These are phyloP conservation scores for Trametes hirsuta DNA, from an alignment of 1,284 basidiomycete genomes.

Conservation along the genomic window DNA sequence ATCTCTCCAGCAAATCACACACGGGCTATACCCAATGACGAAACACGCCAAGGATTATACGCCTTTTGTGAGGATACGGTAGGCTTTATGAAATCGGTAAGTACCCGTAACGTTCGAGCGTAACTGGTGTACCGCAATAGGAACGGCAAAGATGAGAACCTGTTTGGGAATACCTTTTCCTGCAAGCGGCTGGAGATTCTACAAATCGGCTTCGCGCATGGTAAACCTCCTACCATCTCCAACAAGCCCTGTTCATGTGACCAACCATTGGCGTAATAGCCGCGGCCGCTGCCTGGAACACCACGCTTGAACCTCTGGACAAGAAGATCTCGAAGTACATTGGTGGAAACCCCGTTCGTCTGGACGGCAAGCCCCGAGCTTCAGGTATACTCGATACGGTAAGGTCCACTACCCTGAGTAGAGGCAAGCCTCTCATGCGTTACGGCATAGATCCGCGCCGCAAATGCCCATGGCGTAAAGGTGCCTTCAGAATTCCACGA, in stretches of 20 bases:
- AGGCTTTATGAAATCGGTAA: constrained; percentile 14
- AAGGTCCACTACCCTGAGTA: constrained; percentile 20
- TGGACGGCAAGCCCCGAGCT: constrained; percentile 78
- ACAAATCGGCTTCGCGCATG: constrained; percentile 64
- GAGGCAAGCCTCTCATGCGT: neutral
- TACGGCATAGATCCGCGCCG: constrained; percentile 57
- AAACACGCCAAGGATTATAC: constrained; percentile 48
- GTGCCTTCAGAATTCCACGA: constrained; percentile 75
- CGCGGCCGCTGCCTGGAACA: constrained; percentile 69
- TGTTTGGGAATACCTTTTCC: constrained; percentile 67
- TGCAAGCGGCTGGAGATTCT: constrained; percentile 72
- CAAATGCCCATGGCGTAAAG: constrained; percentile 70
- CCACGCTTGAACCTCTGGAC: constrained; percentile 66
- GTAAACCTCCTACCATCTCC: constrained; percentile 28
- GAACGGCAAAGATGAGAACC: constrained; percentile 73
- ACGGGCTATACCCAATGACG: constrained; percentile 67
- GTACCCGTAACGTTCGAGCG: neutral
- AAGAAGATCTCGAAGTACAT: constrained; percentile 69
- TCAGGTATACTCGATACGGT: constrained; percentile 84
- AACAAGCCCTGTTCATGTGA: neutral
- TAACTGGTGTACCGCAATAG: constrained; percentile 45
- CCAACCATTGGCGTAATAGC: constrained; percentile 40
- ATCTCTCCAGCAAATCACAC: constrained; percentile 73
- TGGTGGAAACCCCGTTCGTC: constrained; percentile 67
- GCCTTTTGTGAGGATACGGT: constrained; percentile 66